Conservation (phyloP, 805 yeast species). For the Lipomyces spencermartinsiae region DNA sequence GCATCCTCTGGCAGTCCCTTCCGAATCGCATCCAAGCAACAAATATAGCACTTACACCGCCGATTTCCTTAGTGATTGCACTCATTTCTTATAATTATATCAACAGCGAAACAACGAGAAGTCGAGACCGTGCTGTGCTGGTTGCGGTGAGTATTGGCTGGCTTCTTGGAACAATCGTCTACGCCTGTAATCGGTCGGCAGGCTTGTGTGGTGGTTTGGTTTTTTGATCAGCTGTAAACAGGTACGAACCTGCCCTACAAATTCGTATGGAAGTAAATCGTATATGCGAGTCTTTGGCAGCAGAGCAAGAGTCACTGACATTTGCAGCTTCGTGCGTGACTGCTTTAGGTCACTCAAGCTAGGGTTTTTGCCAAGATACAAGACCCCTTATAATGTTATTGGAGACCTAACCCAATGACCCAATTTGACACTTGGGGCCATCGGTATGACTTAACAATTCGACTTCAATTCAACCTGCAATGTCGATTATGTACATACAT, state of each 20-base stretch:
- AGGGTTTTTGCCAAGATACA: constrained; percentile 4
- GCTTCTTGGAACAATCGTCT: neutral
- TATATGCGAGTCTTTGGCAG: neutral
- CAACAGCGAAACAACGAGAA: neutral
- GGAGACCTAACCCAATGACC: neutral
- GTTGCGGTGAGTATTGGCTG: neutral
- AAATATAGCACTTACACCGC: constrained; percentile 44
- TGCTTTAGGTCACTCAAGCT: constrained; percentile 48
- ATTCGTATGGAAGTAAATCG: neutral
- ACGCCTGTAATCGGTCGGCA: neutral
- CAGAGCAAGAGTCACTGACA: neutral
- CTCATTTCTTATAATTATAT: constrained; percentile 41
- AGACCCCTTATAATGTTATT: neutral
- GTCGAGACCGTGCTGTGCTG: neutral
- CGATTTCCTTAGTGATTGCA: constrained; percentile 45
- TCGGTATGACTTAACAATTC: no score
- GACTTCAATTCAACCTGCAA: no score
- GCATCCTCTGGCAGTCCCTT: neutral
- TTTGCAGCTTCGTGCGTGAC: constrained; percentile 14
- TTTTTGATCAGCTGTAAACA: neutral
- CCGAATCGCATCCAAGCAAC: neutral
- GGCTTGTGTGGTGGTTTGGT: neutral
- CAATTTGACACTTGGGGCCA: no score
- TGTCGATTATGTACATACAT: neutral
- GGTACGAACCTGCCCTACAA: neutral